These are phyloP conservation scores for Agrostemma githago DNA, from an alignment of 148 eudicot species.

Conservation along the genomic window DNA sequence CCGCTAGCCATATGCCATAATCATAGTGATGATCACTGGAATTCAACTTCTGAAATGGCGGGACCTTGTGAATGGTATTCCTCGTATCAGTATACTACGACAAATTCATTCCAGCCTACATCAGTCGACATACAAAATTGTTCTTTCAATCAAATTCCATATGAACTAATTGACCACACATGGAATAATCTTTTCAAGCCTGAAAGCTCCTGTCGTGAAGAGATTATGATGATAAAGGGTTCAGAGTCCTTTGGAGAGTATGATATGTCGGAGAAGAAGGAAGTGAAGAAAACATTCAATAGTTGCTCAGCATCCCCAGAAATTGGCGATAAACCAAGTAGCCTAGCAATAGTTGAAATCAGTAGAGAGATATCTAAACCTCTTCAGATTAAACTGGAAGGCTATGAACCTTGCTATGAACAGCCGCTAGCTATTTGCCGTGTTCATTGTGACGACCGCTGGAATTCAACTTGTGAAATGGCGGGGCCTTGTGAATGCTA, in stretches of 20 bases:
- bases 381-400: slow-evolving; percentile 34
- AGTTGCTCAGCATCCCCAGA: slow-evolving; percentile 15
- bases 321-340: slow-evolving; percentile 9
- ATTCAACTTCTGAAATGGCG: background rate
- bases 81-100: background rate
- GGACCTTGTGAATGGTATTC: slow-evolving; percentile 4
- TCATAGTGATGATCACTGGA: slow-evolving; percentile 4
- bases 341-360: slow-evolving; percentile 24
- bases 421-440: slow-evolving; percentile 20
- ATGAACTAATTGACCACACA: slow-evolving; percentile 32
- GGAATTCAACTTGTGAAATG: background rate
- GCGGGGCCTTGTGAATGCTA: background rate
- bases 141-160: slow-evolving; percentile 37
- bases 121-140: slow-evolving; percentile 26
- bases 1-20: slow-evolving; percentile 13
- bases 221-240: background rate
- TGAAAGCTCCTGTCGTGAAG: slow-evolving; percentile 12
- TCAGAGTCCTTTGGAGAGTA: slow-evolving; percentile 23
- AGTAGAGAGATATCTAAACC: slow-evolving; percentile 17
- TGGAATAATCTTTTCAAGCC: slow-evolving; percentile 16
- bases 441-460: background rate
- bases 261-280: slow-evolving; percentile 33
- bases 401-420: slow-evolving; percentile 20
- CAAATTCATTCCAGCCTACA: slow-evolving; percentile 5
- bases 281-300: slow-evolving; percentile 30